Evolutionary conservation across 2,329 filamentous ascomycete genomes (phyloP).

Genomic region (Phaeosphaeria sp.): DNA sequence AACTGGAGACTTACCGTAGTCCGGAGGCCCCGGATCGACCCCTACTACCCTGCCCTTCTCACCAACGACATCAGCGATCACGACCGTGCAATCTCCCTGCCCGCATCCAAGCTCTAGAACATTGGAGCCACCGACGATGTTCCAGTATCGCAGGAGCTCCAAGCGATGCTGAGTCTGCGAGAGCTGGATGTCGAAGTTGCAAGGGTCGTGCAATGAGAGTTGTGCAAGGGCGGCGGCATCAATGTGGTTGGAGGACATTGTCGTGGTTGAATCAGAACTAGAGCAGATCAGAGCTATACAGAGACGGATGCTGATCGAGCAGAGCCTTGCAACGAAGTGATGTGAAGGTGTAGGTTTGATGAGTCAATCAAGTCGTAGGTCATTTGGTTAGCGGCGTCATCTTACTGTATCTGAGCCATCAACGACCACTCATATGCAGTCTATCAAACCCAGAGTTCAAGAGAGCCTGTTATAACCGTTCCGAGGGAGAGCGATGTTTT

Average conservation of each 20-base stretch:
- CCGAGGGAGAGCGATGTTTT: too few species aligned
- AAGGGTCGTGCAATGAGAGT: conserved; percentile 24
- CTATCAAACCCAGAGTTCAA: background rate
- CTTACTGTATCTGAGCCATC: background rate
- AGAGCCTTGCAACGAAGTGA: background rate
- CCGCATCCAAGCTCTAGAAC: conserved; percentile 67
- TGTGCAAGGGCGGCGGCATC: conserved; percentile 21
- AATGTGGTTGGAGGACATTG: conserved; percentile 12
- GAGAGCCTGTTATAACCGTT: too few species aligned
- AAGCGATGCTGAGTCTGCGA: conserved; percentile 32
- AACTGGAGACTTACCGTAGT: conserved; percentile 50
- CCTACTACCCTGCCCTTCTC: conserved; percentile 53
- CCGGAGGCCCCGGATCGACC: conserved; percentile 58
- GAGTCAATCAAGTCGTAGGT: background rate
- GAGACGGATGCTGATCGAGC: background rate
- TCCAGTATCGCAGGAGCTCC: conserved; percentile 27
- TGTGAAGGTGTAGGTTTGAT: background rate
- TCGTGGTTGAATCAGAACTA: too few species aligned
- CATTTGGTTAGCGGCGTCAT: background rate
- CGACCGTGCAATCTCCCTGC: conserved; percentile 64
- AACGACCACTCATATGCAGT: background rate
- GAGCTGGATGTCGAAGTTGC: conserved; percentile 22
- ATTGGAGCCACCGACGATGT: conserved; percentile 42
- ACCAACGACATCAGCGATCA: conserved; percentile 58
- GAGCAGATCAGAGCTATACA: too few species aligned